Evolutionary conservation across 2,329 filamentous ascomycete species (phyloP).

Genomic region (Microdochium trichocladiopsis): DNA sequence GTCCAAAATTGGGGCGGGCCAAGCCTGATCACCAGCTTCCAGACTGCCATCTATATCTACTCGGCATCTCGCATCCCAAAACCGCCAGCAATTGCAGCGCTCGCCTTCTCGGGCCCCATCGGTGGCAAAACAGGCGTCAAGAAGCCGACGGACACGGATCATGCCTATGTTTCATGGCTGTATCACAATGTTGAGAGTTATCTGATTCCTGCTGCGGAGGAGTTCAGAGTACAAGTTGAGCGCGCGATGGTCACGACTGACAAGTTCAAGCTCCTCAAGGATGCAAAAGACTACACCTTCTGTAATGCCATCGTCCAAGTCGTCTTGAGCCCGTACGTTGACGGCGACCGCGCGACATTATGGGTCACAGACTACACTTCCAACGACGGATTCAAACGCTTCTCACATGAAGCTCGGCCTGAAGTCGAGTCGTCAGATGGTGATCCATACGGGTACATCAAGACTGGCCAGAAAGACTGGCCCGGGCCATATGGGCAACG

Average conservation of each 20-base stretch:
- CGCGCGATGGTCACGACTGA: conserved; percentile 36
- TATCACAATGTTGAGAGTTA: conserved; percentile 36
- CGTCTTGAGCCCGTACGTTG: conserved; percentile 40
- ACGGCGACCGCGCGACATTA: conserved; percentile 44
- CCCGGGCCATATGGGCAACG: conserved; percentile 66
- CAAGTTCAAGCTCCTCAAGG: conserved; percentile 60
- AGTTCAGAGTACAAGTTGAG: conserved; percentile 31
- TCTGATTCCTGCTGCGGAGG: conserved; percentile 29
- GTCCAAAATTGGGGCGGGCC: conserved; percentile 28
- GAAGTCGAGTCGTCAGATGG: conserved; percentile 32
- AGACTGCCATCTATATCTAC: conserved; percentile 39
- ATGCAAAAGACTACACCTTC: conserved; percentile 49
- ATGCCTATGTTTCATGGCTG: conserved; percentile 39
- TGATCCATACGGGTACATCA: conserved; percentile 48
- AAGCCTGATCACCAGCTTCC: conserved; percentile 36
- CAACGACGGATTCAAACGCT: conserved; percentile 57
- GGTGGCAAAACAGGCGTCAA: neutral
- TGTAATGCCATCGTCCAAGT: conserved; percentile 68
- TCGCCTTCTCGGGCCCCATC: conserved; percentile 16
- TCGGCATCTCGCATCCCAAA: conserved; percentile 28
- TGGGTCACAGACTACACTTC: conserved; percentile 81
- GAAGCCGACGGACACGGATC: conserved; percentile 18
- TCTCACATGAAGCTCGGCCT: conserved; percentile 21
- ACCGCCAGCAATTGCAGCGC: conserved; percentile 26
- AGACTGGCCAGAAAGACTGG: conserved; percentile 42